phyloP scores from a whole-genome alignment of 768 basidiomycete species.

The Termitomyces heimii region DNA sequence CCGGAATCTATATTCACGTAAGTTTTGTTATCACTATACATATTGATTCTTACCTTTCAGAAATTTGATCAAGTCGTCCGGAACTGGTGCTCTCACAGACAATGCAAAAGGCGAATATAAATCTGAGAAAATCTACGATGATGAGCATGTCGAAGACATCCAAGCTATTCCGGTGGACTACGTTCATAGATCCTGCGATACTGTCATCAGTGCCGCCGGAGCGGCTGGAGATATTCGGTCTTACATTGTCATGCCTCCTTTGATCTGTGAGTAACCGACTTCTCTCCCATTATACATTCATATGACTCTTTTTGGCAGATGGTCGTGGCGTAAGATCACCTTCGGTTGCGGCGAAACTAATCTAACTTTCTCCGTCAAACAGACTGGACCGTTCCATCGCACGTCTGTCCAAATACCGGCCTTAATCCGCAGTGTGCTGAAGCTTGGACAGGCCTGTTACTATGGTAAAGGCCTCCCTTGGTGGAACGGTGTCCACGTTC shows the following conservation, averaged over 20 bases:
- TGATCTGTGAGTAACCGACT: conserved; percentile 5
- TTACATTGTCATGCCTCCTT: conserved; percentile 12
- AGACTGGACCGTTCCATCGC: conserved; percentile 15
- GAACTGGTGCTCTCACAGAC: conserved; percentile 11
- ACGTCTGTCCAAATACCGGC: conserved; percentile 13
- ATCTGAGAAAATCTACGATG: conserved; percentile 11
- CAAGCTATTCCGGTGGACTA: conserved; percentile 12
- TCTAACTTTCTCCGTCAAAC: not conserved
- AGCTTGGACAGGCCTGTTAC: conserved; percentile 7
- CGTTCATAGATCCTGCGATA: conserved; percentile 12
- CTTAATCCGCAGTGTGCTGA: conserved; percentile 11
- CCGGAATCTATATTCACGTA: conserved; percentile 10
- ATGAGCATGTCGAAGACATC: conserved; percentile 13
- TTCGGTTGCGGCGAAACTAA: not conserved
- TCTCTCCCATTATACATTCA: not conserved
- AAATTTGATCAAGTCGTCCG: conserved; percentile 3
- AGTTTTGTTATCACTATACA: not conserved
- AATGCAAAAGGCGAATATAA: conserved; percentile 8
- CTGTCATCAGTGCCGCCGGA: conserved; percentile 9
- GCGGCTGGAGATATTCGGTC: conserved; percentile 10
- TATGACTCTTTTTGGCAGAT: conserved; percentile 2
- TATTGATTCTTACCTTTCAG: not conserved
- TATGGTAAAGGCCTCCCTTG: conserved; percentile 11
- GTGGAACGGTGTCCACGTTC: conserved; percentile 14
- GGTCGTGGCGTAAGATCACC: conserved; percentile 10